Conservation (phyloP, 2,329 filamentous ascomycete genomes). For the Trichoderma sp. region DNA sequence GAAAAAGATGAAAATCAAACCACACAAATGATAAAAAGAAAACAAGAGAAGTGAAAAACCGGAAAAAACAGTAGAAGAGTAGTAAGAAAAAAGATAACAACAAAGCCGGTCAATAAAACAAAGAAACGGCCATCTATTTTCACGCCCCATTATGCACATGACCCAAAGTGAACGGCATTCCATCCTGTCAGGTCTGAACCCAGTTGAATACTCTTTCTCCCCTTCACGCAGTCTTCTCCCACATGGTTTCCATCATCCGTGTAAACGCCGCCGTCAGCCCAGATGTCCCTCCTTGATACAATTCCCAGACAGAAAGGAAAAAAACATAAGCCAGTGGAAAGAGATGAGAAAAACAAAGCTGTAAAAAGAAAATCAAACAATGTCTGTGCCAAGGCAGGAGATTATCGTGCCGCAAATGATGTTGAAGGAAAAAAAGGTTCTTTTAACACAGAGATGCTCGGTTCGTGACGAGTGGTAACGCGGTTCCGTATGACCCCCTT, state of each 20-base stretch:
- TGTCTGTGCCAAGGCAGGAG: not conserved
- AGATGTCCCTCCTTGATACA: constrained; percentile 20
- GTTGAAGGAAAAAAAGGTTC: not conserved
- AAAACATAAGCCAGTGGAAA: constrained; percentile 21
- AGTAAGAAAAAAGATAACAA: not conserved
- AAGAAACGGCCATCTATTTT: constrained; percentile 7
- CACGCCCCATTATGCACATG: constrained; percentile 18
- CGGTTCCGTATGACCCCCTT: not conserved
- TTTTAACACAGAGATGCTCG: not conserved
- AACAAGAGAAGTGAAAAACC: not conserved
- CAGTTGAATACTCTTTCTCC: constrained; percentile 8
- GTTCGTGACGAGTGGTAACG: not conserved
- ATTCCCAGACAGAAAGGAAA: constrained; percentile 19
- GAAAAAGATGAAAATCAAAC: not conserved
- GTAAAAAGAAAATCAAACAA: not conserved
- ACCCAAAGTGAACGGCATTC: constrained; percentile 16
- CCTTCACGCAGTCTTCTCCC: not conserved
- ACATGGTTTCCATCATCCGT: constrained; percentile 15
- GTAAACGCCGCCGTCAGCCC: constrained; percentile 27
- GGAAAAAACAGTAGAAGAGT: not conserved
- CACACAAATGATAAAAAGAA: not conserved
- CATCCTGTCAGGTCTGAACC: constrained; percentile 12
- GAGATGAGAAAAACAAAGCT: not conserved
- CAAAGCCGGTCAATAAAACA: not conserved
- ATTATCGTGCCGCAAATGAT: not conserved